Base-by-base conservation (phyloP, 306 rosid species). In the Fagus crenata region DNA sequence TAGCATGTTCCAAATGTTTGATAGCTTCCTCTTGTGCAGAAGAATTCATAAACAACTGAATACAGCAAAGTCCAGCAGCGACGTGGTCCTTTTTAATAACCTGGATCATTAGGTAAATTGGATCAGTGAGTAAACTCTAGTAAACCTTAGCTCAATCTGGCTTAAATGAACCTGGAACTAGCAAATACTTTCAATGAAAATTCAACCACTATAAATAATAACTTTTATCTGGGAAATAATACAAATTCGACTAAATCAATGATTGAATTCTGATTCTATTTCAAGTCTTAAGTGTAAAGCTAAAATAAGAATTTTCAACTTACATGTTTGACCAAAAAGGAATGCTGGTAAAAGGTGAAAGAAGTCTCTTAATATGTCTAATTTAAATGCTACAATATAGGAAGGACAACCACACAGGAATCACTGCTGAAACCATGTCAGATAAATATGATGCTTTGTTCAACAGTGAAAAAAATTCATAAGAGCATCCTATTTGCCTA, bases 41-140 rank as follows among this genome's bases (percentile, higher is more conserved):
- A 82, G 97, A 92, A 80, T 95, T 95, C 83, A 92, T 89, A 81
- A 92, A 95, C 89, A 95, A 84, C 86, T 95, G 97, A 83, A 95
- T 92, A 87, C 98, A 90, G 85, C 98, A 95, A 58, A 95, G 97
- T 72, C 97, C 98, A 81, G 98, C 93, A 55, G 96, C 97, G 71
- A 95, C 92, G 69, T 92, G 97, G 82, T 95, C 98, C 77, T 86
- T 93, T 81, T 90, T 92, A 65, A 92, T 89, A 71, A 94, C 98
- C 98, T 94, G 87, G 73, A 79, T 46, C 64, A 63, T 51, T 61
- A 15, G 42, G 56, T 61, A 64, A 59, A 72, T 83, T 53, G 68
- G 49, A 78, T 61, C 18, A 39, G 28, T 2, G 49, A 37, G 1
- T 39, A 37, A 65, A 65, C 17, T 39, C 49, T 15, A 65, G 71